Evolutionary conservation across 768 basidiomycete genomes (phyloP).

Genomic region (Leccinum obscurum): DNA sequence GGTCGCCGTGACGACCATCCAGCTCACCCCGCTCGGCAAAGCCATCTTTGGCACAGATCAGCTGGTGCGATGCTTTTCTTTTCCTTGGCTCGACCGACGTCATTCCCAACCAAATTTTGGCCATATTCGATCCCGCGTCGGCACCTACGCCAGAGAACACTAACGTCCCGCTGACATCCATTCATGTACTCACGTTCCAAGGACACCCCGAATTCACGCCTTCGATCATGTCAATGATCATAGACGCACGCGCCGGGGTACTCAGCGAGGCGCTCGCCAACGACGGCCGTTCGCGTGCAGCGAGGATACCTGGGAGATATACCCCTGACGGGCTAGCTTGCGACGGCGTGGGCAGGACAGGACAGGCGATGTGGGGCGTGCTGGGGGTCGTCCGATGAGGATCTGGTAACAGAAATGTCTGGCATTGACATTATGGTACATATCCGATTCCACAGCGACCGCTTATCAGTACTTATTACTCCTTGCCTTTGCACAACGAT

Average conservation of each 20-base stretch:
- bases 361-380: constrained; percentile 20
- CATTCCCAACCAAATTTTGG: neutral
- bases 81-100: neutral
- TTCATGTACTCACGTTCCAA: constrained; percentile 40
- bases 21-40: constrained; percentile 68
- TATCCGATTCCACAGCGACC: neutral
- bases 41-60: constrained; percentile 59
- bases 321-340: constrained; percentile 34
- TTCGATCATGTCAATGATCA: constrained; percentile 43
- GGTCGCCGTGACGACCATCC: constrained; percentile 68
- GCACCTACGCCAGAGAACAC: neutral
- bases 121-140: neutral
- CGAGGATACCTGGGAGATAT: constrained; percentile 25
- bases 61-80: constrained; percentile 32
- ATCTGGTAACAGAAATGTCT: neutral
- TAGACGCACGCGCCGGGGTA: constrained; percentile 46
- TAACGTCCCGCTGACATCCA: neutral
- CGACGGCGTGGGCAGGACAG: constrained; percentile 46
- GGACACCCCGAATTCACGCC: constrained; percentile 91
- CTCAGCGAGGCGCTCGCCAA: constrained; percentile 44
- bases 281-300: constrained; percentile 38
- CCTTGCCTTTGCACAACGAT: too few relatives aligned
- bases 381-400: constrained; percentile 2
- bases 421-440: neutral
- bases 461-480: constrained; percentile 7